Evolutionary conservation across 768 basidiomycete genomes (phyloP), one percentile per base, ranked within the genome.

Genomic region (Pleurotus eryngii): DNA sequence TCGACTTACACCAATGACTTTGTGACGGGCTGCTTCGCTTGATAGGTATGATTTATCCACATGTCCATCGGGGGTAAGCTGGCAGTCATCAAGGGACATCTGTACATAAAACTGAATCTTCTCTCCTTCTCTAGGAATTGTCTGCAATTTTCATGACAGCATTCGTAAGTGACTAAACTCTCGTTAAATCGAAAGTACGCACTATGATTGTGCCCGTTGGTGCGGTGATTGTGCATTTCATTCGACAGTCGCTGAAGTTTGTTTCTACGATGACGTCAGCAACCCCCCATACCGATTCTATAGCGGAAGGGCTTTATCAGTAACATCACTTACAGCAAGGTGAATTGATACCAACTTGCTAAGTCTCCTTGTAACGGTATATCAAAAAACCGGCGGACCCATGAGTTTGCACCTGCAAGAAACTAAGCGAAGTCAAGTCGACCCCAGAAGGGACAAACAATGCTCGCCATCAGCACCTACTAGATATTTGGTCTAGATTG

Each of bases 391-490:
- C 57, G 54, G 6, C 66, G 56, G 7, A 67, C 57, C 62, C 62
- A 68, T 3, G 65, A 65, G 42, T 63, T 62, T 8, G 64, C 66
- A 46, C 66, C 64, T 64, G 35, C 7, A n/a, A 20, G 38, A 9
- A 35, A 35, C 30, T 35, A 35, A 35, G 30, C 11, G n/a, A n/a
- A n/a, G n/a, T n/a, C 6, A 35, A 35, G 30, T 8, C 3, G 30
- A 35, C 7, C 30, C 7, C 9, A 35, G 30, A 3, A 11, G 11
- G n/a, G n/a, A n/a, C 6, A 11, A 35, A 7, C 30, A 7, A 8
- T 9, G 26, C 53, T n/a, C 43, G 63, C 66, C 66, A 50, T 67
- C 66, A 27, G 58, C 59, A 11, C 66, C 66, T 22, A 67, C 60
- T 0, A 67, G 50, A 51, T 64, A 67, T 49, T 63, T 64, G 6